These are phyloP conservation scores for Emiliania huxleyi DNA, from an alignment of 78 protist species.

Conservation along the genomic window DNA sequence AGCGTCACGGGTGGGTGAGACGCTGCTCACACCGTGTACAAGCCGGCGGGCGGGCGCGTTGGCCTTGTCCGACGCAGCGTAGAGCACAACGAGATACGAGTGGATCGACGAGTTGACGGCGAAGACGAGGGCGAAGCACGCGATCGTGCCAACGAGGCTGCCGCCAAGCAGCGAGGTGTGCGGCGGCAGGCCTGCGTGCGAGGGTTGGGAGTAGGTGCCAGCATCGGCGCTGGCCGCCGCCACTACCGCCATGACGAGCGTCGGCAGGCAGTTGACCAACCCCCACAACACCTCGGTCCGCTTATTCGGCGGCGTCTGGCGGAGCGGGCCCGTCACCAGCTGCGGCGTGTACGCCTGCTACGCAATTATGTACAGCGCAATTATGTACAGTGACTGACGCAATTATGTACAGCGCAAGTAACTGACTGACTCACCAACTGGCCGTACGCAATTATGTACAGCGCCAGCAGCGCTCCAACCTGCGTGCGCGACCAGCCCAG, in stretches of 20 bases:
- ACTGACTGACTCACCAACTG: too few relatives aligned
- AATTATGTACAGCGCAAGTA: too few relatives aligned
- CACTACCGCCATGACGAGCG: background rate
- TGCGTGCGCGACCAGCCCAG: background rate
- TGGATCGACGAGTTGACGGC: slow-evolving; percentile 61
- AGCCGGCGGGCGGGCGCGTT: background rate
- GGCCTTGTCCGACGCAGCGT: background rate
- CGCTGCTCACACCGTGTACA: too few relatives aligned
- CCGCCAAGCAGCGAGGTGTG: background rate
- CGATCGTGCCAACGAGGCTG: background rate
- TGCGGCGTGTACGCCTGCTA: slow-evolving; percentile 44
- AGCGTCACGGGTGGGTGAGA: too few relatives aligned
- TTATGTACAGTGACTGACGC: too few relatives aligned
- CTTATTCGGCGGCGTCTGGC: slow-evolving; percentile 45
- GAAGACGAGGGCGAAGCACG: background rate
- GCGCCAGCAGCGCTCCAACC: slow-evolving; percentile 19
- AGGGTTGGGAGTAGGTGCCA: background rate
- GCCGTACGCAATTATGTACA: background rate
- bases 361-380: slow-evolving; percentile 34
- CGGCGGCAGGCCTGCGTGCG: too few relatives aligned
- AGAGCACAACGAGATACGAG: slow-evolving; percentile 35
- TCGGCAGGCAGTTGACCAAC: background rate
- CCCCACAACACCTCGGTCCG: slow-evolving; percentile 34
- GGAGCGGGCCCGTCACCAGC: slow-evolving; percentile 34
- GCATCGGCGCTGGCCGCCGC: background rate